Conservation (phyloP, 2,329 filamentous ascomycete species). For the Furcasterigmium sp. region DNA sequence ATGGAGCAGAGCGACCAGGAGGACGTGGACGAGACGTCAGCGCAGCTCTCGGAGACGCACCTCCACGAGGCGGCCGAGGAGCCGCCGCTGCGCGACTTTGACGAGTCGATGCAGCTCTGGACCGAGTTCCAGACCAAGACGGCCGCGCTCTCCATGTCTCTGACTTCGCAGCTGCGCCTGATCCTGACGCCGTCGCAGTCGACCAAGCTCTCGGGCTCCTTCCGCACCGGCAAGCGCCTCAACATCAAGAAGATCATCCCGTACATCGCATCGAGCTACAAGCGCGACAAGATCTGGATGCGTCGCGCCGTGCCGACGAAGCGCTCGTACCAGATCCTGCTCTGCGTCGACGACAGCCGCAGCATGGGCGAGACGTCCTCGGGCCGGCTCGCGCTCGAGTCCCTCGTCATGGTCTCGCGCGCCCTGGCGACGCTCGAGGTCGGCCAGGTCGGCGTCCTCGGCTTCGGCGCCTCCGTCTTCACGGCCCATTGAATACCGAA, state of each 20-base stretch:
- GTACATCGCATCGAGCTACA: conserved; percentile 97
- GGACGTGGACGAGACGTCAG: conserved; percentile 47
- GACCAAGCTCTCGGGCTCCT: conserved; percentile 93
- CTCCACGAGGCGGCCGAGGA: conserved; percentile 35
- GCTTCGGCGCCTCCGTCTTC: conserved; percentile 79
- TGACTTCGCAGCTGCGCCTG: conserved; percentile 91
- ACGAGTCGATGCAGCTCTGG: conserved; percentile 70
- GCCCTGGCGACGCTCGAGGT: conserved; percentile 89
- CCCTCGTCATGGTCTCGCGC: conserved; percentile 84
- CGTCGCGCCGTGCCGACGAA: conserved; percentile 86
- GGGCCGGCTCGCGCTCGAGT: conserved; percentile 82
- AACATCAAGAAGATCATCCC: conserved; percentile 99
- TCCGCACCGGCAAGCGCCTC: conserved; percentile 94
- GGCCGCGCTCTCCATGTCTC: conserved; percentile 76
- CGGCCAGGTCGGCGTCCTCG: conserved; percentile 85
- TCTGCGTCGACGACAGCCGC: conserved; percentile 93
- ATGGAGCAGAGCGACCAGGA: conserved; percentile 32
- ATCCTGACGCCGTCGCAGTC: conserved; percentile 93
- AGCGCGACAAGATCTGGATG: conserved; percentile 99
- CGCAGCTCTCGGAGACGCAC: conserved; percentile 69
- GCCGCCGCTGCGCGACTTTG: conserved; percentile 40
- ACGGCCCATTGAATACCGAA: too few relatives aligned
- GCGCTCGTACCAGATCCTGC: conserved; percentile 92
- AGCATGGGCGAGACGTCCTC: conserved; percentile 82
- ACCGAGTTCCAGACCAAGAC: conserved; percentile 77